These are phyloP conservation scores for Neocallimastix lanati DNA, from an alignment of 192 early-diverging fungal species.

Conservation along the genomic window DNA sequence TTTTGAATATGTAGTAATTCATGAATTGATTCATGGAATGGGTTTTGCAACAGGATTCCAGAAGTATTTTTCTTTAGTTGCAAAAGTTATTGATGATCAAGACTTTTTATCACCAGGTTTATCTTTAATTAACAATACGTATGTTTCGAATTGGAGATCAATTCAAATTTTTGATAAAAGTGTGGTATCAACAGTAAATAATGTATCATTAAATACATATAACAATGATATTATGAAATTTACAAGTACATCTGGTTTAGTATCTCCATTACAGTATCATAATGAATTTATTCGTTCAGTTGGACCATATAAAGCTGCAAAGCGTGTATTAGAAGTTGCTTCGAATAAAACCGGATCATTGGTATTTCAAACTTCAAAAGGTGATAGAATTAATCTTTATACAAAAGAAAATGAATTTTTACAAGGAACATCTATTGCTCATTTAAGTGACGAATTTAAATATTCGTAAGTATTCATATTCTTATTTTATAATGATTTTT, in stretches of 20 bases:
- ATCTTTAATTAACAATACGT: not conserved
- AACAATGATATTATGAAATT: not conserved
- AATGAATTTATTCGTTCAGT: not conserved
- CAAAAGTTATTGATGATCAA: not conserved
- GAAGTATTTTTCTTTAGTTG: not conserved
- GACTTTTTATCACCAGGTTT: not conserved
- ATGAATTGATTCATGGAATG: not conserved
- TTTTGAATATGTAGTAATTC: not conserved
- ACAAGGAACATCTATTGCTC: not conserved
- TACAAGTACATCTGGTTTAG: not conserved
- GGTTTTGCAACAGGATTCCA: not conserved
- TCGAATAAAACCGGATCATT: not conserved
- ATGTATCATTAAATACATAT: not conserved
- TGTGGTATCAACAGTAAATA: not conserved
- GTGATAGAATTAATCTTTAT: not conserved
- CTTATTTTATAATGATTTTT: no score
- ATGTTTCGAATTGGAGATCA: not conserved
- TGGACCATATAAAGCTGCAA: not conserved
- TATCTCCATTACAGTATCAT: not conserved
- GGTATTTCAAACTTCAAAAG: not conserved
- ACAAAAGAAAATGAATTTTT: not conserved
- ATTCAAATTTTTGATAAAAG: not conserved
- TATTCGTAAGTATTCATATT: not conserved
- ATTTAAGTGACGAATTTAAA: not conserved
- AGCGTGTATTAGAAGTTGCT: not conserved